Base-by-base conservation (phyloP, 768 basidiomycete genomes). In the Lentinus tigrinus region DNA sequence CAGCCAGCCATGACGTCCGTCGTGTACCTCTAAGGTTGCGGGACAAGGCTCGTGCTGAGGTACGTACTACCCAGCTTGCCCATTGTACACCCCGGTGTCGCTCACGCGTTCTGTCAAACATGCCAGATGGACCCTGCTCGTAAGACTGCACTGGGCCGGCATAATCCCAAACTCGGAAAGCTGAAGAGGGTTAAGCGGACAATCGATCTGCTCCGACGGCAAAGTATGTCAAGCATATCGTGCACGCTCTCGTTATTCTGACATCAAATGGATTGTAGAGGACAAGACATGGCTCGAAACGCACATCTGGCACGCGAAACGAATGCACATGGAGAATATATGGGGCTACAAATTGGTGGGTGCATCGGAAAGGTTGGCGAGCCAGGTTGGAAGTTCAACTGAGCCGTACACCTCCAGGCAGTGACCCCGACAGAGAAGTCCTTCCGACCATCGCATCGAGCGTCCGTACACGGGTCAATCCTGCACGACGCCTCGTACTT, bases 291-390 rank as follows among this genome's bases (percentile, higher is more conserved):
- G 96, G 96, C 83, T 99, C 0, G 93, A 96, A 69, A 96, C 95
- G 5, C 97, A 99, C 70, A 73, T 98, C 19, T 98, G 95, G 93
- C 96, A 98, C 66, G 91, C 95, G 1, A 98, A 98, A 73, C 84
- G 97, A 6, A 96, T 96, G 87, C 85, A 88, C 60, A 98, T 98
- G 96, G 81, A 87, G 64, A 87, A 86, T 61, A 79, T 91, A 72
- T 98, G 95, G 95, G 93, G 93, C 0, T 93, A 93, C 70, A 81
- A 93, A 64, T 77, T 99, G 53, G 94, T 93, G 27, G 21, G 81
- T 68, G 44, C 19, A 44, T 21, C 38, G 27, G 17, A 14, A 17
- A 8, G 38, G 10, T 8, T 26, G 26, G 3, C 4, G 11, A 7
- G 13, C 34, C 26, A 38, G n/a, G 26, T 21, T 21, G 17, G n/a